These are phyloP conservation scores for Saxophila tyrrhenica DNA, from an alignment of 495 filamentous ascomycete genomes.

Conservation along the genomic window DNA sequence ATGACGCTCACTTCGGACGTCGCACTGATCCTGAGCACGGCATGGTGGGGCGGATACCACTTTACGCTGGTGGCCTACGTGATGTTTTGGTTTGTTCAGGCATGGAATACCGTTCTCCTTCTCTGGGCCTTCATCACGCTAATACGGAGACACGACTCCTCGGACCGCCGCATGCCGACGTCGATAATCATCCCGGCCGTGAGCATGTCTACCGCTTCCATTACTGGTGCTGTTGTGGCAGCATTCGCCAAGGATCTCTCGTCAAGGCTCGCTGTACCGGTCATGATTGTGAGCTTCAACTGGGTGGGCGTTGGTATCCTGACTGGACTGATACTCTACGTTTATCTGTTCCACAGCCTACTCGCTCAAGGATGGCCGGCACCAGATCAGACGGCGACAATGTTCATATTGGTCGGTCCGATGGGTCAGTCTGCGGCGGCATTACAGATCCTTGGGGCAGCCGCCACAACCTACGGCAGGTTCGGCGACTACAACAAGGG, in stretches of 20 bases:
- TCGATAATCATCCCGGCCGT: constrained; percentile 8
- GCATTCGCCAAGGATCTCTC: constrained; percentile 2
- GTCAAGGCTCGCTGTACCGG: constrained; percentile 3
- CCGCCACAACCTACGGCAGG: not conserved
- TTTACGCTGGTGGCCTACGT: constrained; percentile 7
- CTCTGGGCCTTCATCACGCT: constrained; percentile 4
- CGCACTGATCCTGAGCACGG: not conserved
- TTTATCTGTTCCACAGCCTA: constrained; percentile 1
- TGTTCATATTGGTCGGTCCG: constrained; percentile 10
- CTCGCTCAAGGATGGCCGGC: constrained; percentile 4
- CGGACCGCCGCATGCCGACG: not conserved
- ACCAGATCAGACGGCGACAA: not conserved
- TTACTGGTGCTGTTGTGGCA: constrained; percentile 2
- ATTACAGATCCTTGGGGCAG: constrained; percentile 2
- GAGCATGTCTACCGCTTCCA: constrained; percentile 3
- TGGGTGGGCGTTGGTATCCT: constrained; percentile 2
- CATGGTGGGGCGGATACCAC: constrained; percentile 5
- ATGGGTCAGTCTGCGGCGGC: constrained; percentile 7
- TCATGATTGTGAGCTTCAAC: constrained; percentile 4
- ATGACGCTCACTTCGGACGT: constrained; percentile 4
- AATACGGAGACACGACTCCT: not conserved
- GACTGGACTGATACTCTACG: not conserved
- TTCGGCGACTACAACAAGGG: constrained; percentile 8
- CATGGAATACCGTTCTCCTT: not conserved
- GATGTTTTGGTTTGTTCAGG: constrained; percentile 5